Conservation (phyloP, 2,329 filamentous ascomycete species). For the Penicillium sp. region DNA sequence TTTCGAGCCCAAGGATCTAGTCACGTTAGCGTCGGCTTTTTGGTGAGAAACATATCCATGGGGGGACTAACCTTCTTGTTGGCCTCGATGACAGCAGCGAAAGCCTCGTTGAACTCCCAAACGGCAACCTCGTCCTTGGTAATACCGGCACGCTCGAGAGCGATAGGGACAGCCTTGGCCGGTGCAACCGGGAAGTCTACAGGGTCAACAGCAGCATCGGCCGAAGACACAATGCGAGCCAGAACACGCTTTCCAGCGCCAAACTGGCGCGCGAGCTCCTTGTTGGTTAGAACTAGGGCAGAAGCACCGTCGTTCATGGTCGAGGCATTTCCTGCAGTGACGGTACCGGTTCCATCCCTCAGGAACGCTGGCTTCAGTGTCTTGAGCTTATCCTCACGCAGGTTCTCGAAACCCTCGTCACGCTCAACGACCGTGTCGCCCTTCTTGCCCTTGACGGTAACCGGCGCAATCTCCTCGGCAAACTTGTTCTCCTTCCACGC, state of each 20-base stretch:
- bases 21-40: neutral
- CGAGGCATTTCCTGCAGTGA: constrained; percentile 93
- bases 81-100: constrained; percentile 92
- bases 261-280: constrained; percentile 78
- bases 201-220: constrained; percentile 87
- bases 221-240: constrained; percentile 82
- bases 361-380: constrained; percentile 91
- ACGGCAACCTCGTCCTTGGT: constrained; percentile 88
- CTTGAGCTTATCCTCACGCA: constrained; percentile 85
- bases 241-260: constrained; percentile 78
- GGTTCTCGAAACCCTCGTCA: constrained; percentile 87
- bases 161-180: constrained; percentile 87
- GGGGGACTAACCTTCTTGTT: constrained; percentile 73
- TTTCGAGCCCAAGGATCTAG: constrained; percentile 78
- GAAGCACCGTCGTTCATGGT: constrained; percentile 94
- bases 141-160: constrained; percentile 85
- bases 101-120: constrained; percentile 99
- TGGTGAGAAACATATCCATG: neutral
- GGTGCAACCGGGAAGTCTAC: constrained; percentile 96
- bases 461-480: constrained; percentile 85
- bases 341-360: constrained; percentile 80
- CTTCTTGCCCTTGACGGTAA: constrained; percentile 83
- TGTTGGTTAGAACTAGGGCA: constrained; percentile 83
- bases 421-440: constrained; percentile 77
- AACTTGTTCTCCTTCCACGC: constrained; percentile 86